Evolutionary conservation across 139 green algal genomes (phyloP).

Genomic region (Protoeuglena noctilucae): DNA sequence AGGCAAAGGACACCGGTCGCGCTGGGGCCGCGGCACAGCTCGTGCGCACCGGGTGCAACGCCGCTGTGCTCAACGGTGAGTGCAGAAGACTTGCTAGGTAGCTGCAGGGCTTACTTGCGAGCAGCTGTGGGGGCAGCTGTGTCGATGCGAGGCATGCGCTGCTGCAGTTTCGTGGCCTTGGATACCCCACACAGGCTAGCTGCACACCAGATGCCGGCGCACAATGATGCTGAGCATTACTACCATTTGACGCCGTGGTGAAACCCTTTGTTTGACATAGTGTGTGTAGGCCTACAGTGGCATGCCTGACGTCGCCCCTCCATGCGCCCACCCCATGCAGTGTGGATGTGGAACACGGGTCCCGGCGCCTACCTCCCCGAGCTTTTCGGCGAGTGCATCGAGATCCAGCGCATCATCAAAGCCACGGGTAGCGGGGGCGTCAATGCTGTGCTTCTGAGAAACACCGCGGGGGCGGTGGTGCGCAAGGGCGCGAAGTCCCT

Average conservation of each 20-base stretch:
- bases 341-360: slow-evolving; percentile 5
- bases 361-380: slow-evolving; percentile 6
- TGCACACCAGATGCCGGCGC: not conserved
- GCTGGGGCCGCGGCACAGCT: too few species aligned
- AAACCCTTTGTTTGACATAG: not conserved
- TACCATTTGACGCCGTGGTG: slow-evolving; percentile 16
- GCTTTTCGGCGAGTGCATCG: slow-evolving; percentile 38
- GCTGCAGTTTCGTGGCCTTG: not conserved
- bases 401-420: slow-evolving; percentile 35
- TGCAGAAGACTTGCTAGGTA: not conserved
- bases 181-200: not conserved
- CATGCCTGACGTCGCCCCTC: too few species aligned
- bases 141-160: slow-evolving; percentile 6
- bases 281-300: slow-evolving; percentile 3
- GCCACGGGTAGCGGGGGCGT: not conserved
- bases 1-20: slow-evolving; percentile 36
- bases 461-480: slow-evolving; percentile 2
- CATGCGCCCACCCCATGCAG: too few species aligned
- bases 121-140: not conserved
- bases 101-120: slow-evolving; percentile 2
- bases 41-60: too few species aligned
- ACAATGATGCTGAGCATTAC: slow-evolving; percentile 17
- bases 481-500: slow-evolving; percentile 10
- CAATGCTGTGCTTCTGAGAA: slow-evolving; percentile 5
- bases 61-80: not conserved